phyloP scores from a whole-genome alignment of 1,284 basidiomycete species.

The Cutaneotrichosporon curvatum region DNA sequence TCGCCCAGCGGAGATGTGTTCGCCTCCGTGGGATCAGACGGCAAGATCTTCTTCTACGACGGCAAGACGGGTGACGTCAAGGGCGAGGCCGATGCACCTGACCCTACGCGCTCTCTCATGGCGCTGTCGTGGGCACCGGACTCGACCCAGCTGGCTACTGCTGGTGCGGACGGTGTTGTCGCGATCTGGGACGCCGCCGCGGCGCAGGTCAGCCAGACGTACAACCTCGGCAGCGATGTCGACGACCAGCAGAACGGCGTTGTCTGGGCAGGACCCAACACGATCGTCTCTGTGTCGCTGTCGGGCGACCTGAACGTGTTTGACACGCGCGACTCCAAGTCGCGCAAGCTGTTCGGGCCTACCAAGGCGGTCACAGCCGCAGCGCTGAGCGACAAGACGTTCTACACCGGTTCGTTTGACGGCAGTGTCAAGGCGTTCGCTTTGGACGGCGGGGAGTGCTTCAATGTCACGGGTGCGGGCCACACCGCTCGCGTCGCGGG shows the following conservation, averaged over 20 bases:
- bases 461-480: slow-evolving; percentile 56
- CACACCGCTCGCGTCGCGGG: slow-evolving; percentile 68
- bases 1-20: slow-evolving; percentile 75
- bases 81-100: slow-evolving; percentile 56
- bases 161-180: slow-evolving; percentile 80
- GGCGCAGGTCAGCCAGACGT: slow-evolving; percentile 59
- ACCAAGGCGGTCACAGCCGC: slow-evolving; percentile 71
- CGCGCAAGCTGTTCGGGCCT: slow-evolving; percentile 62
- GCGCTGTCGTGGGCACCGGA: slow-evolving; percentile 70
- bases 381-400: slow-evolving; percentile 53
- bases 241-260: slow-evolving; percentile 79
- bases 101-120: slow-evolving; percentile 57
- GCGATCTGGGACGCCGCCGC: slow-evolving; percentile 81
- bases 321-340: slow-evolving; percentile 63
- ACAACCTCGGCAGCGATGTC: slow-evolving; percentile 63
- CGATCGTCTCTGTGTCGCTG: slow-evolving; percentile 77
- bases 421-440: slow-evolving; percentile 65
- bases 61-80: slow-evolving; percentile 79
- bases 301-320: slow-evolving; percentile 77
- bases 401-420: slow-evolving; percentile 75
- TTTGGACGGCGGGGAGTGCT: slow-evolving; percentile 47
- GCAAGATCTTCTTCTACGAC: slow-evolving; percentile 82
- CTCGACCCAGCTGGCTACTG: slow-evolving; percentile 66
- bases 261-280: slow-evolving; percentile 64
- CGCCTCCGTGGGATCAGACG: slow-evolving; percentile 85